Base-by-base conservation (phyloP, 2,329 filamentous ascomycete genomes). In the Phaeosphaeria sp. region DNA sequence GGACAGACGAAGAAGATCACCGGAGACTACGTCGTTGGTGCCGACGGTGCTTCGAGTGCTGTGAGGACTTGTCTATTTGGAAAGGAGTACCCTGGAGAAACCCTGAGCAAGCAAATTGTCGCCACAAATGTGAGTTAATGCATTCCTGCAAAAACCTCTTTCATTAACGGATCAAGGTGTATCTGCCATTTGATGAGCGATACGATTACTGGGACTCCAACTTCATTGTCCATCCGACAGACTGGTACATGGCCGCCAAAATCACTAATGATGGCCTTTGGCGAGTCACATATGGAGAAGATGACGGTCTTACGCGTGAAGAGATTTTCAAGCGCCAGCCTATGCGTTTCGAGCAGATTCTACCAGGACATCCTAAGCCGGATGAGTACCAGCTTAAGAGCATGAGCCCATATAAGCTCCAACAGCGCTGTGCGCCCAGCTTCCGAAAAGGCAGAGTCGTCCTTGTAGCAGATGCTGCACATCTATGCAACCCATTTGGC, bases 251-350 rank as follows among this genome's bases (percentile, higher is more conserved):
- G 86, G 85, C 85, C 1, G 86, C 87, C 2, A 82, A 80, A 43
- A 85, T 89, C 60, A 86, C 82, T 1, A 76, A 75, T 2, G 85
- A 88, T 53, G 86, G 85, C 0, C 73, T 89, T 9, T 89, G 87
- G 77, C 83, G 87, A 15, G 83, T 89, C 36, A 87, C 87, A 0
- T 89, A 89, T 64, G 86, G 86, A 51, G 87, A 89, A 62, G 75
- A 75, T 0, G 77, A 81, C 0, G 83, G 81, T 1, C 78, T 89
- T 13, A 82, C 80, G 0, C 75, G 70, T 36, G 85, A 87, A 11
- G 79, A 89, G 69, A 80, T 87, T 53, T 72, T 80, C 25, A 78
- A 78, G 24, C 80, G 86, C 6, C 85, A 86, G 61, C 81, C 84
- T 1, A 73, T 73, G 59, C 87, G 86, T 57, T 89, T 84, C 66